Percentiles rank a stretch among this genome's conserved stretches.
phyloP scores from a whole-genome alignment of 2,329 filamentous ascomycete genomes.

The Pseudogymnoascus sp. region DNA sequence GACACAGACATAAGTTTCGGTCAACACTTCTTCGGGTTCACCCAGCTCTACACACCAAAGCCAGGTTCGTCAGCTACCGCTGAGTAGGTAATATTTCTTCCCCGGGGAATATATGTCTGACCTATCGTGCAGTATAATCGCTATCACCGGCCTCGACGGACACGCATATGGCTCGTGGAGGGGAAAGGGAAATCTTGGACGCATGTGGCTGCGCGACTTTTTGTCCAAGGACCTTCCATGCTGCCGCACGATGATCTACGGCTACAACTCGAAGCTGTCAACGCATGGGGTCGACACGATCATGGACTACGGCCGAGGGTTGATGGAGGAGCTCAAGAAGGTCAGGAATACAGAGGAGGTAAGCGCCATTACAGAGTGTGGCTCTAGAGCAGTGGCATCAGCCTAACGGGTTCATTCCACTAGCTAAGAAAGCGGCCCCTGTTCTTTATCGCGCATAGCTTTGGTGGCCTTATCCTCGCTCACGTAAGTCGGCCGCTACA shows the following conservation, averaged over 20 bases:
- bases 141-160: conserved; percentile 25
- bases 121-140: conserved; percentile 20
- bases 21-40: conserved; percentile 24
- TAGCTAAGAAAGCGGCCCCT: conserved; percentile 30
- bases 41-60: conserved; percentile 23
- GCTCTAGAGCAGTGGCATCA: not conserved
- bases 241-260: conserved; percentile 30
- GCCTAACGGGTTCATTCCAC: conserved; percentile 7
- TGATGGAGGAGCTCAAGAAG: conserved; percentile 21
- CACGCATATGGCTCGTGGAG: conserved; percentile 30
- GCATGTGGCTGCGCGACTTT: conserved; percentile 22
- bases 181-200: conserved; percentile 19
- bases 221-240: conserved; percentile 20
- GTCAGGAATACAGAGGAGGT: conserved; percentile 21
- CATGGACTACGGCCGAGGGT: conserved; percentile 14
- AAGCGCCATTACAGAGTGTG: not conserved
- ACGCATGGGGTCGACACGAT: conserved; percentile 19
- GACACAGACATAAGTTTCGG: conserved; percentile 21
- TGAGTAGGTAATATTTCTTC: conserved; percentile 14
- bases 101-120: not conserved
- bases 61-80: conserved; percentile 9
- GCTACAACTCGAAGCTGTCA: conserved; percentile 30
- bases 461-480: conserved; percentile 20
- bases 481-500: conserved; percentile 22
- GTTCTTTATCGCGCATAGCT: conserved; percentile 36